These are phyloP conservation scores for Actinidia arguta DNA, from an alignment of 179 eudicot genomes.

Conservation along the genomic window DNA sequence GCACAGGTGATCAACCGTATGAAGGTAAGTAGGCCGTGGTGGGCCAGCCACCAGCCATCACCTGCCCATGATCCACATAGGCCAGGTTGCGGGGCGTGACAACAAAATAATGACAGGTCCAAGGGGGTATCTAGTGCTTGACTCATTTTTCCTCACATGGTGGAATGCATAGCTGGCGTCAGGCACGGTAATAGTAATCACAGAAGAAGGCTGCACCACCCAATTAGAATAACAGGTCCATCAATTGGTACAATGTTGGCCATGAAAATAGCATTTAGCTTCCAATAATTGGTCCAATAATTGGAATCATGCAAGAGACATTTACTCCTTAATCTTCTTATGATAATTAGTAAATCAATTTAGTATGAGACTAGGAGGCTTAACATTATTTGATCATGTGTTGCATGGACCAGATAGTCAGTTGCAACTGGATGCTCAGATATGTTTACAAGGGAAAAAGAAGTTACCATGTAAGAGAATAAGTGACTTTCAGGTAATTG, in stretches of 20 bases:
- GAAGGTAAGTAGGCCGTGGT: too few relatives aligned
- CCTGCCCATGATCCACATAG: too few relatives aligned
- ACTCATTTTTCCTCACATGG: too few relatives aligned
- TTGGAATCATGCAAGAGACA: not conserved
- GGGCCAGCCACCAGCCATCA: too few relatives aligned
- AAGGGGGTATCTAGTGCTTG: too few relatives aligned
- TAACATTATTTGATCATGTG: conserved; percentile 4
- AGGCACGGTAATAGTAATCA: not conserved
- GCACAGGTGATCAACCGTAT: too few relatives aligned
- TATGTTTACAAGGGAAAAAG: conserved; percentile 63
- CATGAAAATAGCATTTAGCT: too few relatives aligned
- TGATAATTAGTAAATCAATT: not conserved
- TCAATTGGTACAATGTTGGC: too few relatives aligned
- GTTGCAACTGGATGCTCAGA: conserved; percentile 47
- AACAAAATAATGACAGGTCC: too few relatives aligned
- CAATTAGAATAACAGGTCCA: too few relatives aligned
- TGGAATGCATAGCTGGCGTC: not conserved
- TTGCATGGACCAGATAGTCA: conserved; percentile 49
- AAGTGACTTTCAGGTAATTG: conserved; percentile 78
- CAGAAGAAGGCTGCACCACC: not conserved
- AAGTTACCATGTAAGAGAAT: conserved; percentile 67
- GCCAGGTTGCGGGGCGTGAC: too few relatives aligned
- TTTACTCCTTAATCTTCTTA: not conserved
- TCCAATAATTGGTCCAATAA: too few relatives aligned
- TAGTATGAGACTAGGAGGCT: not conserved